These are phyloP conservation scores for Erythrobasidium yunnanense DNA, from an alignment of 768 basidiomycete genomes.

Conservation along the genomic window DNA sequence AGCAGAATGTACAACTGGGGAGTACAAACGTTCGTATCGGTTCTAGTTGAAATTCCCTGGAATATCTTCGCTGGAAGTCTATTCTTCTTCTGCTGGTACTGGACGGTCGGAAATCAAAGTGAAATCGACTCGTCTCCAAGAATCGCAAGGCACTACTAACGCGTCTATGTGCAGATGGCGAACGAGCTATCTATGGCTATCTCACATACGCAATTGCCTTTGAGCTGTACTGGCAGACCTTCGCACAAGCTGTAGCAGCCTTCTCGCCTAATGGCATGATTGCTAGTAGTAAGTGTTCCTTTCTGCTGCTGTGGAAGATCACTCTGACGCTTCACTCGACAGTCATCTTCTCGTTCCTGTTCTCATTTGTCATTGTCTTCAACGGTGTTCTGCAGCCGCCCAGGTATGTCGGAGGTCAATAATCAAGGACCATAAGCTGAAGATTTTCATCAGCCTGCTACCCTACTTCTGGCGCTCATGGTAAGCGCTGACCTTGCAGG, in stretches of 20 bases:
- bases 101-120: slow-evolving; percentile 51
- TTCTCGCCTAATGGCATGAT: slow-evolving; percentile 55
- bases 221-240: slow-evolving; percentile 55
- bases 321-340: not conserved
- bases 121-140: not conserved
- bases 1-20: slow-evolving; percentile 59
- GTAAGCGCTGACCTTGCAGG: slow-evolving; percentile 35
- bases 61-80: slow-evolving; percentile 44
- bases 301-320: slow-evolving; percentile 33
- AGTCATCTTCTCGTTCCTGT: slow-evolving; percentile 33
- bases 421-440: too few species aligned
- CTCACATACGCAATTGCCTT: slow-evolving; percentile 47
- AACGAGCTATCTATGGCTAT: slow-evolving; percentile 16
- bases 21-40: slow-evolving; percentile 27
- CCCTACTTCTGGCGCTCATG: slow-evolving; percentile 51
- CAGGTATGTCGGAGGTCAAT: too few species aligned
- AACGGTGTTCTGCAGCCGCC: slow-evolving; percentile 61
- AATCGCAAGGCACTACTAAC: not conserved
- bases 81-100: slow-evolving; percentile 60
- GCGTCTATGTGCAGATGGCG: not conserved
- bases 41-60: slow-evolving; percentile 36
- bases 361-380: slow-evolving; percentile 47
- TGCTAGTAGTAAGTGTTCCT: slow-evolving; percentile 51
- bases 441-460: too few species aligned
- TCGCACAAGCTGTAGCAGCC: slow-evolving; percentile 54